phyloP scores from a whole-genome alignment of 805 yeast genomes.

The Pichia occidentalis region DNA sequence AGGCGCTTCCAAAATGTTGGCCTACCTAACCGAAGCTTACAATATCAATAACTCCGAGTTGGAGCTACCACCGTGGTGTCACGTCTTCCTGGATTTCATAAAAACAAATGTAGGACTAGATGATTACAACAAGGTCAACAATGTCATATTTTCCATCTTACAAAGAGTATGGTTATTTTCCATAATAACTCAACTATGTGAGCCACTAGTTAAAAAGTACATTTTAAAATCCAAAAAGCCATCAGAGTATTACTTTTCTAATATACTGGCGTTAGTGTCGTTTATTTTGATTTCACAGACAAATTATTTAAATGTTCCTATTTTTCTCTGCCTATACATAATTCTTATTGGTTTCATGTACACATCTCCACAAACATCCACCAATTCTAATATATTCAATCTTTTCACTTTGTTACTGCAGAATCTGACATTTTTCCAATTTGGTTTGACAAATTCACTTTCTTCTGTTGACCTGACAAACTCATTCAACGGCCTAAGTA shows the following conservation, averaged over 20 bases:
- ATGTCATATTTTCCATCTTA: constrained; percentile 19
- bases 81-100: constrained; percentile 24
- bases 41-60: constrained; percentile 16
- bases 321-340: constrained; percentile 31
- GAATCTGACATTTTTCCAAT: constrained; percentile 72
- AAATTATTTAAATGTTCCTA: constrained; percentile 47
- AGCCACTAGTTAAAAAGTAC: constrained; percentile 15
- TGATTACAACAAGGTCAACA: constrained; percentile 25
- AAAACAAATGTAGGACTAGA: constrained; percentile 27
- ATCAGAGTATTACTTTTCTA: constrained; percentile 26
- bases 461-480: constrained; percentile 88
- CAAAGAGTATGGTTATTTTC: constrained; percentile 20
- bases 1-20: constrained; percentile 21
- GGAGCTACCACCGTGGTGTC: constrained; percentile 23
- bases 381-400: constrained; percentile 17
- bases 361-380: constrained; percentile 12
- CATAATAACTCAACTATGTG: constrained; percentile 12
- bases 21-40: constrained; percentile 24
- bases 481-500: constrained; percentile 81
- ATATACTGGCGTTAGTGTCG: constrained; percentile 32
- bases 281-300: constrained; percentile 50
- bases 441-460: constrained; percentile 88
- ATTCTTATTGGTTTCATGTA: constrained; percentile 25
- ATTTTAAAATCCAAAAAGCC: not conserved
- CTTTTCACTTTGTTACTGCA: constrained; percentile 50